Evolutionary conservation across 352 stramenopile species (phyloP), one percentile per base, ranked within the genome.

Genomic region (Phytophthora parvispora): DNA sequence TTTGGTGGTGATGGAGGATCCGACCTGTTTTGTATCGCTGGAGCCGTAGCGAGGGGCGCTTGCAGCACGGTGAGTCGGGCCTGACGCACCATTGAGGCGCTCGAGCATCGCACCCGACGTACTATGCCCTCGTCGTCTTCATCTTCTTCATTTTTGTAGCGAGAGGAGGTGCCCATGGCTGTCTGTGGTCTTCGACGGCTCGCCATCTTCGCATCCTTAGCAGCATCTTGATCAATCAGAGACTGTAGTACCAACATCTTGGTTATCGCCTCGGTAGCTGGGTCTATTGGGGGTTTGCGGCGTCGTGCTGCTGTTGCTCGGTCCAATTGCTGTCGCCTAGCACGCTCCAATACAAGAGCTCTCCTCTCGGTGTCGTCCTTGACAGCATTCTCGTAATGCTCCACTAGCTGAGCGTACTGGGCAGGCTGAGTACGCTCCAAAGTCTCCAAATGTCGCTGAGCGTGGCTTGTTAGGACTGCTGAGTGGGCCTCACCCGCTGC

Each of bases 401-500:
- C 74, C 52, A 78, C 48, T 0, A 90, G 52, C 32, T 78, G 60
- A 0, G 72, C 71, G 29, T 90, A 92, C 49, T 77, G 71, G 13
- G 57, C 50, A 24, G 84, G 81, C 24, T 92, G 78, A 13, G 69
- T 82, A 15, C 62, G 53, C 34, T 92, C 78, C 13, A 91, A 49
- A 1, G 61, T 67, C 20, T 91, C 83, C 1, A 91, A 28, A 27
- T 88, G 71, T 20, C 68, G 67, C 25, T 81, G 77, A 0, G 81
- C 69, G 15, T 69, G 59, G 13, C 70, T 80, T 2, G 75, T 77
- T 7, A 92, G 67, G 43, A 87, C 67, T 16, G 86, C 73, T n/a
- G 82, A 90, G 68, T 92, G 84, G 20, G 50, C 55, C 12, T 86
- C 73, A 8, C 82, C 84, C n/a, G 77, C 78, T 6, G 66, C 67